Evolutionary conservation across 139 green algal genomes (phyloP).

Genomic region (Chlamydomonas incerta): DNA sequence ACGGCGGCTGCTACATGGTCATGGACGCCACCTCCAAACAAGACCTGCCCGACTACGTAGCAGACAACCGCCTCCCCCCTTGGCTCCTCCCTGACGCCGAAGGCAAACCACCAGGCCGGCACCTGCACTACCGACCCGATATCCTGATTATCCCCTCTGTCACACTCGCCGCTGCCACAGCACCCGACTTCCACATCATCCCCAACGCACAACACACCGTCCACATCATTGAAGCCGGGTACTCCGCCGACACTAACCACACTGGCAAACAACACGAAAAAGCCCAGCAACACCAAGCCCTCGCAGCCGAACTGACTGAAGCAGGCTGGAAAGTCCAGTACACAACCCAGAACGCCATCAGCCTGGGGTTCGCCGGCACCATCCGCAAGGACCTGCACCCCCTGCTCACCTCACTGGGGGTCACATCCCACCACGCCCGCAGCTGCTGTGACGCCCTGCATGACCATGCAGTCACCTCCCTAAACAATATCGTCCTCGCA

Average conservation of each 20-base stretch:
- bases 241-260: not conserved
- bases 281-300: not conserved
- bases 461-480: too few relatives aligned
- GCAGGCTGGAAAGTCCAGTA: not conserved
- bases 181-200: too few relatives aligned
- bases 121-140: not conserved
- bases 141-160: not conserved
- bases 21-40: not conserved
- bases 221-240: not conserved
- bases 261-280: not conserved
- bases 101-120: too few relatives aligned
- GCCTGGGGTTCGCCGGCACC: not conserved
- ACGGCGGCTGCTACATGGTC: not conserved
- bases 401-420: too few relatives aligned
- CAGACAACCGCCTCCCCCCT: not conserved
- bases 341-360: not conserved
- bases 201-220: not conserved
- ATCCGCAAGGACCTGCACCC: not conserved
- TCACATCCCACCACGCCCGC: too few relatives aligned
- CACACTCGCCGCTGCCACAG: not conserved
- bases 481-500: too few relatives aligned
- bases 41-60: not conserved
- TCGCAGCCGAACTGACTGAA: not conserved
- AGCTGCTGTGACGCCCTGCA: too few relatives aligned
- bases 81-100: not conserved